Evolutionary conservation across 129 eudicot species (phyloP), one percentile per base, ranked within the genome.

Genomic region (Cynara cardunculus): DNA sequence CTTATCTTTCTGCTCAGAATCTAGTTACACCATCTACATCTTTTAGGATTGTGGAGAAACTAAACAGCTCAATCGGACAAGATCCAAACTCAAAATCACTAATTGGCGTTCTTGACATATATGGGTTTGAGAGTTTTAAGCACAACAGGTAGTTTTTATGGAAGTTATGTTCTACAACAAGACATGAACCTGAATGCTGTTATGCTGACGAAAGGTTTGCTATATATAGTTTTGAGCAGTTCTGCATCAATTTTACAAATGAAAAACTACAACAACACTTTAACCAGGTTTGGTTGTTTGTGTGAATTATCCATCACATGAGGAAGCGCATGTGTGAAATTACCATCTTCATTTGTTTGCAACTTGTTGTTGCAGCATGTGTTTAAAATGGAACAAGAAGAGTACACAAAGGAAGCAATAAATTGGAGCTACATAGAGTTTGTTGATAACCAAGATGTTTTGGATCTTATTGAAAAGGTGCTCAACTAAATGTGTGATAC

Each of bases 381-480:
- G 62, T 96, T 96, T 69, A 96, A 96, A 85, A 96, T 96, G 99
- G 99, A 96, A 85, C 99, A 96, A 87, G 99, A 96, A 82, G 99
- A 96, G 84, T 96, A 96, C 85, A 91, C 97, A 72, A 96, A 91
- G 84, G 99, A 96, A 88, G 89, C 95, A 66, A 96, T 96, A 77
- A 80, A 92, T 64, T 93, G 99, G 99, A 96, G 99, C 87, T 96
- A 96, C 80, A 96, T 96, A 80, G 99, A 96, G 87, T 96, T 96
- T 81, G 99, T 96, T 79, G 97, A 96, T 80, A 95, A 95, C 86
- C 99, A 95, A 87, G 99, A 95, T 77, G 97, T 95, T 25, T 89
- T 96, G 86, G 99, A 96, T 81, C 88, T 96, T 81, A 96, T 96
- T 86, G 99, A 96, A 87, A 96, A 96, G 99, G 99, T 96, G 69